Evolutionary conservation across 164 flowering plant species (phyloP).

Genomic region (grape (Vitis vinifera)): DNA sequence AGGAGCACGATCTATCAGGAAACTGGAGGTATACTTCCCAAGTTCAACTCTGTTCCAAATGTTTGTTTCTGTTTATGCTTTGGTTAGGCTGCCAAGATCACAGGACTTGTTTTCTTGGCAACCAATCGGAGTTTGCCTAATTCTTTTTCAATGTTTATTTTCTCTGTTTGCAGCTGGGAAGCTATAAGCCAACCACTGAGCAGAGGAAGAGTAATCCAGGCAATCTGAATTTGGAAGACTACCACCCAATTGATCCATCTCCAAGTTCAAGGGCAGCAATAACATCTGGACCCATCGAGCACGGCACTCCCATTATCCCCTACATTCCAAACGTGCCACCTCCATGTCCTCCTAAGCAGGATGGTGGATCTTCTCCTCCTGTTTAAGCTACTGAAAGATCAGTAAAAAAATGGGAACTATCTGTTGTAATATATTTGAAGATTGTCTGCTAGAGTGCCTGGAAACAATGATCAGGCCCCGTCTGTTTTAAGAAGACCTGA

Average conservation of each 20-base stretch:
- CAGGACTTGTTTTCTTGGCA: background rate
- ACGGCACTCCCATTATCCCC: constrained; percentile 11
- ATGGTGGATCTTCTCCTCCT: too few relatives aligned
- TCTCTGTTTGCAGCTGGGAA: background rate
- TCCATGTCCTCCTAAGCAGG: constrained; percentile 9
- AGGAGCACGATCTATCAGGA: background rate
- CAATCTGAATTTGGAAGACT: constrained; percentile 12
- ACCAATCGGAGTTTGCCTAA: background rate
- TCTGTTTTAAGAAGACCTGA: too few relatives aligned
- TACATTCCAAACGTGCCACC: constrained; percentile 18
- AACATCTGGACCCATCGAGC: constrained; percentile 24
- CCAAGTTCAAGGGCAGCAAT: constrained; percentile 26
- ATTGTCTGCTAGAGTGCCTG: too few relatives aligned
- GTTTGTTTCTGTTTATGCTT: background rate
- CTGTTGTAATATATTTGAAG: too few relatives aligned
- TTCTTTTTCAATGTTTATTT: background rate
- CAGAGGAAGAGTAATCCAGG: background rate
- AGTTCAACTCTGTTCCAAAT: background rate
- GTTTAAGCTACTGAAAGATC: too few relatives aligned
- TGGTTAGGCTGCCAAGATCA: background rate
- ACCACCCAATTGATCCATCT: constrained; percentile 21
- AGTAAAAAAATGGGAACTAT: too few relatives aligned
- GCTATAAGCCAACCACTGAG: background rate
- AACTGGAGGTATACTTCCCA: constrained; percentile 1
- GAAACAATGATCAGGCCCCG: too few relatives aligned